phyloP scores from a whole-genome alignment of 2,329 filamentous ascomycete genomes.

The Didymella segeticola region DNA sequence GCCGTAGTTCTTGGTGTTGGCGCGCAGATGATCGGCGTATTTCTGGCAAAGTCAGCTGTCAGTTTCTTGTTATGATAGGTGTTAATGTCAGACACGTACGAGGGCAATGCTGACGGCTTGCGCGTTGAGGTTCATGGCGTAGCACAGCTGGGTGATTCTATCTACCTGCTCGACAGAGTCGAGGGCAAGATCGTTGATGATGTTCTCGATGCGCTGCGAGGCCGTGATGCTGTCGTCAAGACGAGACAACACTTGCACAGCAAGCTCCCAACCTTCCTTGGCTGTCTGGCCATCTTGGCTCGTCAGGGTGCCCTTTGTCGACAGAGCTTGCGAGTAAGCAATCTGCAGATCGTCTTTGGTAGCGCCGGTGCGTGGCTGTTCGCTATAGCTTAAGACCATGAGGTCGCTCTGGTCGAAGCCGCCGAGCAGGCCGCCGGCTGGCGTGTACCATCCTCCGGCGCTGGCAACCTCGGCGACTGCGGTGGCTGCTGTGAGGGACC shows the following conservation, averaged over 20 bases:
- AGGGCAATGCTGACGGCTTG: conserved; percentile 84
- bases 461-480: conserved; percentile 83
- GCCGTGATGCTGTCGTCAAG: conserved; percentile 76
- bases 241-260: conserved; percentile 80
- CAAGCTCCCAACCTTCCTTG: conserved; percentile 84
- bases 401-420: conserved; percentile 84
- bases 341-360: conserved; percentile 81
- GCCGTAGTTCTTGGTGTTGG: conserved; percentile 78
- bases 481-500: conserved; percentile 80
- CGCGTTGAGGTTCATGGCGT: conserved; percentile 76
- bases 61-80: not conserved
- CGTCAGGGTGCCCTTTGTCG: conserved; percentile 52
- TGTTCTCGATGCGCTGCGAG: conserved; percentile 74
- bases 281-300: conserved; percentile 39
- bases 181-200: conserved; percentile 76
- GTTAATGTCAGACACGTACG: conserved; percentile 59
- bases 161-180: conserved; percentile 76
- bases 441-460: conserved; percentile 81
- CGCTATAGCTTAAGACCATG: conserved; percentile 74
- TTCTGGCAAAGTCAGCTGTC: conserved; percentile 61
- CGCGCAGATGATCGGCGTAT: conserved; percentile 79
- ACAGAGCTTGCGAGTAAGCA: conserved; percentile 74
- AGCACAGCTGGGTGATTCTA: conserved; percentile 79
- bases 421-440: conserved; percentile 60
- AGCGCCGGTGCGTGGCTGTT: conserved; percentile 50